These are phyloP conservation scores for Solanum etuberosum DNA, from an alignment of 257 asterid species.

Conservation along the genomic window DNA sequence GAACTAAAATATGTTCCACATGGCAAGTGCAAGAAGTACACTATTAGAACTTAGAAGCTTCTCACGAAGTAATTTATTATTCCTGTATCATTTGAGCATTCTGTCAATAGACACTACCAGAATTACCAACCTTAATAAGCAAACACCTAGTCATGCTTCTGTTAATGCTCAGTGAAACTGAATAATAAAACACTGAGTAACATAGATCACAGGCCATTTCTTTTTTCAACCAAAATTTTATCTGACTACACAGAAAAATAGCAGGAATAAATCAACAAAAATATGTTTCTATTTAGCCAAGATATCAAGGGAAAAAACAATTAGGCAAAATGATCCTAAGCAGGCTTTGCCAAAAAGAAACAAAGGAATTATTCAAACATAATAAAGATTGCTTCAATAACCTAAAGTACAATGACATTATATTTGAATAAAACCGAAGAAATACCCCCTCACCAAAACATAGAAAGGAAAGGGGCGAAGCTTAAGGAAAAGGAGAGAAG, in stretches of 20 bases:
- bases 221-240: not conserved
- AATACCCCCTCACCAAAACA: not conserved
- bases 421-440: not conserved
- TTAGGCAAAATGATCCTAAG: not conserved
- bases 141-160: not conserved
- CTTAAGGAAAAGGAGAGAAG: not conserved
- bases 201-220: not conserved
- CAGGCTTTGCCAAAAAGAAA: not conserved
- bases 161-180: not conserved
- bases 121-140: not conserved
- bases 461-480: not conserved
- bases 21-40: not conserved
- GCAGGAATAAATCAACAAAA: conserved; percentile 68
- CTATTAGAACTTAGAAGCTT: not conserved
- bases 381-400: not conserved
- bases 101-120: not conserved
- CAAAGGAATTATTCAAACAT: not conserved
- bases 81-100: not conserved
- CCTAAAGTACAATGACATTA: not conserved
- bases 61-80: not conserved
- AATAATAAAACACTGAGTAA: not conserved
- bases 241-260: conserved; percentile 51
- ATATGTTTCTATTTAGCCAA: conserved; percentile 42
- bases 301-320: conserved; percentile 41
- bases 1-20: not conserved